These are phyloP conservation scores for Ophiocordyceps camponoti-rufipedis DNA, from an alignment of 2,329 filamentous ascomycete species.

Conservation along the genomic window DNA sequence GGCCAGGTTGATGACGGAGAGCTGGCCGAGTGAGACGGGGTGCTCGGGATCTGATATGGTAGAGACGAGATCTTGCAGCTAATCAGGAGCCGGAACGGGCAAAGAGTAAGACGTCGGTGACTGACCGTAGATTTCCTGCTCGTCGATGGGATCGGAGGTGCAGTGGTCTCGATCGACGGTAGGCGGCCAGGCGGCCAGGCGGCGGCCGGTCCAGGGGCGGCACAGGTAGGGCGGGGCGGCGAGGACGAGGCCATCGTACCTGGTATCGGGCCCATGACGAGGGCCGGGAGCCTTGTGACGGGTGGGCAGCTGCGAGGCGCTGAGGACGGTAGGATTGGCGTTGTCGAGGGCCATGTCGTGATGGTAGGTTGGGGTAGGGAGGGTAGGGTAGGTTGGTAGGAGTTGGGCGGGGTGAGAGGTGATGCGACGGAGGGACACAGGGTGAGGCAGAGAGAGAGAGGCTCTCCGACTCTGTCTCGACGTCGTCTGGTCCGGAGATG, in stretches of 20 bases:
- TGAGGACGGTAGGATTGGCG: conserved; percentile 86
- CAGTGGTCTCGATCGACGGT: conserved; percentile 32
- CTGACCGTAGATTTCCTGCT: conserved; percentile 89
- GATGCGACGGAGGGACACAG: background rate
- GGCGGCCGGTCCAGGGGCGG: conserved; percentile 17
- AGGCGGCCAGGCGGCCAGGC: conserved; percentile 15
- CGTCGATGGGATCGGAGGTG: conserved; percentile 69
- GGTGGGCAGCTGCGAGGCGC: conserved; percentile 72
- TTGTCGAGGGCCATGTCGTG: conserved; percentile 35
- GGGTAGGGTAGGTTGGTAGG: background rate
- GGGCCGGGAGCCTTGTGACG: conserved; percentile 35
- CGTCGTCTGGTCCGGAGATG: no score
- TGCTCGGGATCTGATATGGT: conserved; percentile 95
- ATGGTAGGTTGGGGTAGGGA: background rate
- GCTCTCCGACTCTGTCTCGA: background rate
- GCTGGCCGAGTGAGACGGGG: conserved; percentile 77
- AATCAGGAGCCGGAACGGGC: background rate
- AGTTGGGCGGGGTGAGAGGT: background rate
- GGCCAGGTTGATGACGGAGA: conserved; percentile 88
- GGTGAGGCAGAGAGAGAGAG: no score
- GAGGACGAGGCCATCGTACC: conserved; percentile 27
- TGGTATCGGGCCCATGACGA: conserved; percentile 26
- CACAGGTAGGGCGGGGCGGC: conserved; percentile 25
- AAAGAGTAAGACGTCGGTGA: background rate
- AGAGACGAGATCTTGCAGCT: conserved; percentile 61